Base-by-base conservation (phyloP, 1,284 basidiomycete species). In the Pseudozyma sp. region DNA sequence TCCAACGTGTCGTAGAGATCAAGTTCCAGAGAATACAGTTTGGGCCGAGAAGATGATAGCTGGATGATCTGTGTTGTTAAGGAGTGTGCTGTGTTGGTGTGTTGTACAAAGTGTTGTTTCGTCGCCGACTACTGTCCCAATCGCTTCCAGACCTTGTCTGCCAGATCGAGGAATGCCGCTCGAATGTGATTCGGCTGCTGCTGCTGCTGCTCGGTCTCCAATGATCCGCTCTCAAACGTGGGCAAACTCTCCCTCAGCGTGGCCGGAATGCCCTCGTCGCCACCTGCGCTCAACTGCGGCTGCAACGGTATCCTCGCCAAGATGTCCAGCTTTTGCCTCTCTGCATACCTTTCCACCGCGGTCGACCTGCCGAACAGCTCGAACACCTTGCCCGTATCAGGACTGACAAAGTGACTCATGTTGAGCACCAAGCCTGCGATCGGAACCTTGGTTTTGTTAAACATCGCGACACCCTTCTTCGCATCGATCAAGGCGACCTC, bases 401-500 rank as follows among this genome's bases (percentile, higher is more conserved):
- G 88, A 78, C 94, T 95, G n/a, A 91, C 87, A 84, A 92, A 97
- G 84, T 94, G 90, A 0, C 94, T 90, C 87, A 97, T 92, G 84
- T 99, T 98, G 53, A 99, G 89, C 0, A 98, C 86, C 4, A 95
- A 87, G 1, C 96, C 96, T 2, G 90, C 89, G 61, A 97, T 92
- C 0, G 95, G 95, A 1, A 97, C 91, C 19, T 89, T 88, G 19
- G 97, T 89, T 85, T 97, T 98, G 57, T 90, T 88, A 82, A 98
- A 92, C 93, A 97, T 97, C 13, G 91, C 88, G 13, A 98, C 92
- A 0, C 97, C 95, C 79, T 97, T 96, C 53, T 92, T 88, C 1
- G 95, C 94, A 81, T 99, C 96, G 8, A 92, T 88, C 7, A 99
- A 88, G 2, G 96, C 93, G 13, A 99, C 92, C 78, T 97, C 92